These are phyloP conservation scores for Trichoderma atroviride DNA, from an alignment of 2,329 filamentous ascomycete genomes.

Conservation along the genomic window DNA sequence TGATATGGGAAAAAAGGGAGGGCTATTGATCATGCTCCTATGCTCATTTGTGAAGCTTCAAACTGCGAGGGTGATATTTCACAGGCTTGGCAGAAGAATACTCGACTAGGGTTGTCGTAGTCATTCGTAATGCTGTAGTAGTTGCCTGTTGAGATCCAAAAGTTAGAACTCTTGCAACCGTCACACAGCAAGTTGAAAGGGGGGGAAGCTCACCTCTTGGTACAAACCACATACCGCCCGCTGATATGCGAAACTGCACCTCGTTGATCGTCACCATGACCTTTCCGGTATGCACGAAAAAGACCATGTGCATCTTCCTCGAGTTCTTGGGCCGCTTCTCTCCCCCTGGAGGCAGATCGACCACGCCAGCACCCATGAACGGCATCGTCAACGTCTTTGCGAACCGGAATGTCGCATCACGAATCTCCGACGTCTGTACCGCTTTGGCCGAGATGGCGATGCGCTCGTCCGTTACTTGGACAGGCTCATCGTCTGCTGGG, in stretches of 20 bases:
- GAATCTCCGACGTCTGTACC: constrained; percentile 61
- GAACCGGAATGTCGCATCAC: constrained; percentile 76
- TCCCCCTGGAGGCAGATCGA: constrained; percentile 81
- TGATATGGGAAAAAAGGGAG: neutral
- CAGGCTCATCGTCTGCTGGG: constrained; percentile 57
- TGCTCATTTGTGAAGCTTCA: constrained; percentile 21
- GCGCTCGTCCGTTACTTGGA: constrained; percentile 57
- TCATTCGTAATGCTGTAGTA: constrained; percentile 90
- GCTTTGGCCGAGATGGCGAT: constrained; percentile 59
- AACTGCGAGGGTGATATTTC: constrained; percentile 47
- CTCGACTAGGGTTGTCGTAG: constrained; percentile 67
- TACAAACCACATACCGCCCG: constrained; percentile 91
- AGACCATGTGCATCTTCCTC: constrained; percentile 94
- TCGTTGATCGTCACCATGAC: constrained; percentile 79
- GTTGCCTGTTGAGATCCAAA: constrained; percentile 65
- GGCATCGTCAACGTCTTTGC: constrained; percentile 82
- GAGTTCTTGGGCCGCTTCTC: constrained; percentile 91
- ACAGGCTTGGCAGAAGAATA: constrained; percentile 93
- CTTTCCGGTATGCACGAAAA: constrained; percentile 84
- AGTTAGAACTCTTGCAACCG: neutral
- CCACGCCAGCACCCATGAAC: constrained; percentile 87
- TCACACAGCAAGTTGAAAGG: neutral
- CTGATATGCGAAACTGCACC: constrained; percentile 77
- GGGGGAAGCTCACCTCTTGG: constrained; percentile 73
- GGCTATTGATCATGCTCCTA: neutral